Evolutionary conservation across 306 rosid genomes (phyloP).

Genomic region (Corylus americana): DNA sequence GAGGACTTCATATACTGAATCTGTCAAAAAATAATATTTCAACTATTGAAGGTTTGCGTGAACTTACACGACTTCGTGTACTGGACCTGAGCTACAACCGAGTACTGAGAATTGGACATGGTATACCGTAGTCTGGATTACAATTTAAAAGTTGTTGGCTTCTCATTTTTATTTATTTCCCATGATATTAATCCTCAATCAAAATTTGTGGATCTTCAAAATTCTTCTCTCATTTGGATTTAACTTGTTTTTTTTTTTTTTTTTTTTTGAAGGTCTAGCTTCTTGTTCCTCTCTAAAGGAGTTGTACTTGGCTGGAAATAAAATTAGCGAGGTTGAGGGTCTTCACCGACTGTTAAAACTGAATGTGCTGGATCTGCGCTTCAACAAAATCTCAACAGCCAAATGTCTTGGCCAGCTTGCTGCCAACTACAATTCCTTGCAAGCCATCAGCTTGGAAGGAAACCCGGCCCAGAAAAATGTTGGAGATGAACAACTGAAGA

Average conservation of each 20-base stretch:
- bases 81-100: slow-evolving; percentile 90
- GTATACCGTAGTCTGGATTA: slow-evolving; percentile 42
- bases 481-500: slow-evolving; percentile 92
- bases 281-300: slow-evolving; percentile 90
- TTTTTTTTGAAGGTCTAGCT: slow-evolving; percentile 64
- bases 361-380: slow-evolving; percentile 77
- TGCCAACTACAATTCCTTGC: slow-evolving; percentile 85
- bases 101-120: slow-evolving; percentile 82
- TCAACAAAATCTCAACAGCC: slow-evolving; percentile 85
- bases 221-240: slow-evolving; percentile 20
- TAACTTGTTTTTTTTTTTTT: slow-evolving; percentile 12
- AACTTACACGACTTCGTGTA: slow-evolving; percentile 85
- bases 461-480: slow-evolving; percentile 94
- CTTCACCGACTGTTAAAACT: slow-evolving; percentile 91
- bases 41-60: slow-evolving; percentile 83
- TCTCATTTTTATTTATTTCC: background rate
- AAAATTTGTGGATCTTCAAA: slow-evolving; percentile 13
- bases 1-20: slow-evolving; percentile 85
- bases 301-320: slow-evolving; percentile 93
- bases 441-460: slow-evolving; percentile 89
- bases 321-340: slow-evolving; percentile 95
- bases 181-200: background rate
- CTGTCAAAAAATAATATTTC: slow-evolving; percentile 81
- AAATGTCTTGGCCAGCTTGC: slow-evolving; percentile 96
- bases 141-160: background rate